These are phyloP conservation scores for Wallacemonas rigidus DNA, from an alignment of 208 protist species.

Conservation along the genomic window DNA sequence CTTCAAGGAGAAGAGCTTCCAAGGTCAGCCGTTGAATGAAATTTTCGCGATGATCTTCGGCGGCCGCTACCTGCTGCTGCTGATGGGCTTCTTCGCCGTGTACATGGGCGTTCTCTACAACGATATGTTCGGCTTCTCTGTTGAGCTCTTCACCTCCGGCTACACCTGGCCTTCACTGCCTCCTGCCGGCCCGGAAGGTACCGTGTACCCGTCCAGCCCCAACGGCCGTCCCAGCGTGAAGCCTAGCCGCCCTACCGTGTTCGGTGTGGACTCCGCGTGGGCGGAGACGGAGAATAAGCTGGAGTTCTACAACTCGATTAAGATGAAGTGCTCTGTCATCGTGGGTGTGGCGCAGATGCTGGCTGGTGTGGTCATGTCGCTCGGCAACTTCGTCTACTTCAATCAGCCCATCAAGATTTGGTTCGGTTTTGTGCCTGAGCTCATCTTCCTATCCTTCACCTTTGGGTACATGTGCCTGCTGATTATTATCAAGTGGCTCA, in stretches of 20 bases:
- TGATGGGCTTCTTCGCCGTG: slow-evolving; percentile 96
- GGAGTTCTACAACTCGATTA: slow-evolving; percentile 97
- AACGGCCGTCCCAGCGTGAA: slow-evolving; percentile 50
- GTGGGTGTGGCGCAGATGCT: slow-evolving; percentile 97
- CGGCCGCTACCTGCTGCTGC: slow-evolving; percentile 94
- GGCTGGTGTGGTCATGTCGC: slow-evolving; percentile 94
- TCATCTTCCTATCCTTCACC: slow-evolving; percentile 95
- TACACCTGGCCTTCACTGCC: slow-evolving; percentile 50
- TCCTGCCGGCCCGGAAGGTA: slow-evolving; percentile 44
- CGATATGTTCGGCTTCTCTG: slow-evolving; percentile 89
- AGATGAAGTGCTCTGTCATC: slow-evolving; percentile 98
- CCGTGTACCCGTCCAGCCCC: slow-evolving; percentile 47
- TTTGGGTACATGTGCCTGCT: slow-evolving; percentile 97
- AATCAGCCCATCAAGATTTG: slow-evolving; percentile 87
- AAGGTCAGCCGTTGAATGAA: slow-evolving; percentile 87
- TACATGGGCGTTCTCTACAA: slow-evolving; percentile 98
- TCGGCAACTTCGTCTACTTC: slow-evolving; percentile 95
- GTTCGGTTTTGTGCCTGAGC: slow-evolving; percentile 96
- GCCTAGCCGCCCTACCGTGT: slow-evolving; percentile 42
- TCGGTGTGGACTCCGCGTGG: slow-evolving; percentile 92
- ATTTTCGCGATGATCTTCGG: slow-evolving; percentile 89
- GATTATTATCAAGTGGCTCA: slow-evolving; percentile 98
- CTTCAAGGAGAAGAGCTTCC: slow-evolving; percentile 87
- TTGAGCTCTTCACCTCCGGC: slow-evolving; percentile 84
- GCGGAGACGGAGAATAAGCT: slow-evolving; percentile 95